A percentile compares a stretch with the other conserved stretches of the same genome.
These are phyloP conservation scores for Ceratonia siliqua DNA, from an alignment of 306 rosid species.

Conservation along the genomic window DNA sequence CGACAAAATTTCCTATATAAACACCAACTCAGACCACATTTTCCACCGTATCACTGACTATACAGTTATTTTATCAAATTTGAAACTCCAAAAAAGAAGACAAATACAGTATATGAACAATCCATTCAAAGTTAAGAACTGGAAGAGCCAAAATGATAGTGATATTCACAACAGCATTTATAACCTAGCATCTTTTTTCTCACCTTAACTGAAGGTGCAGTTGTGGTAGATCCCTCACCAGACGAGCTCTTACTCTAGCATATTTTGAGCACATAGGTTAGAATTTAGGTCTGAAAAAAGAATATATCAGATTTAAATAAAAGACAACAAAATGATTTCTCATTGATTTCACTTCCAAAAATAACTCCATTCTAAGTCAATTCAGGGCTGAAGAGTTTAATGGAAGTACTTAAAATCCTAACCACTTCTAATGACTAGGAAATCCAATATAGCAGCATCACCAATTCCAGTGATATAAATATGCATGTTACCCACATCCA, in stretches of 20 bases:
- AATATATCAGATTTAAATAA: not conserved
- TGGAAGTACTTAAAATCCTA: not conserved
- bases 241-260: slow-evolving; percentile 63
- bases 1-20: no score
- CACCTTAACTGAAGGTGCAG: slow-evolving; percentile 59
- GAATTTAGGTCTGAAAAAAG: slow-evolving; percentile 25
- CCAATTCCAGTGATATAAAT: not conserved
- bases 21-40: no score
- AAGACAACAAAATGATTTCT: not conserved
- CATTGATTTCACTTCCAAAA: slow-evolving; percentile 11
- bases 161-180: slow-evolving; percentile 9
- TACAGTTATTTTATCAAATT: not conserved
- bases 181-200: slow-evolving; percentile 15
- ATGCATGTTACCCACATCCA: not conserved
- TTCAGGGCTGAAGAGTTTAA: not conserved
- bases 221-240: slow-evolving; percentile 63
- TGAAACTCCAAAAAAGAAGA: not conserved
- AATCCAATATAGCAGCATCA: not conserved
- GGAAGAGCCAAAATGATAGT: slow-evolving; percentile 21
- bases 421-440: not conserved
- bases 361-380: not conserved
- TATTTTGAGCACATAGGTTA: slow-evolving; percentile 25
- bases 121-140: not conserved
- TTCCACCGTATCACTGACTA: not conserved
- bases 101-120: no score